Percentiles rank a stretch among this genome's conserved stretches.
These are phyloP conservation scores for Plasmodium sp. DNA, from an alignment of 169 alveolate species.

Conservation along the genomic window DNA sequence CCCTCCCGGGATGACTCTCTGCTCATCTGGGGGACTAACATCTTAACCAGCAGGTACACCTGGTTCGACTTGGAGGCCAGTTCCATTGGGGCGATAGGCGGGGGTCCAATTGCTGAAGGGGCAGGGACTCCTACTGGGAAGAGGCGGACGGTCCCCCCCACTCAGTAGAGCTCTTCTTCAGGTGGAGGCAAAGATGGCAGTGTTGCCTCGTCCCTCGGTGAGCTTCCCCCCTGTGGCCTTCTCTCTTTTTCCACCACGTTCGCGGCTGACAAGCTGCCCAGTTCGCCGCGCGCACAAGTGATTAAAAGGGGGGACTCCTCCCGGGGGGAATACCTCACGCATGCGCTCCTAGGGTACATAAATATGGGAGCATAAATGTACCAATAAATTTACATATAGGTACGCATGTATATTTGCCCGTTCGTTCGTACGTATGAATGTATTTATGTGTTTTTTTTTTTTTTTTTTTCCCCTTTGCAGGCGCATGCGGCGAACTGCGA, in stretches of 20 bases:
- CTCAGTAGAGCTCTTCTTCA: not conserved
- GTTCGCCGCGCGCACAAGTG: not conserved
- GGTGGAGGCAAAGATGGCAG: not conserved
- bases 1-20: not conserved
- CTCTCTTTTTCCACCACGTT: not conserved
- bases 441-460: not conserved
- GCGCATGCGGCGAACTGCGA: not conserved
- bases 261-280: not conserved
- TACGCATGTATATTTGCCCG: not conserved
- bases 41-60: conserved; percentile 20
- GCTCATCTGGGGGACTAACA: not conserved
- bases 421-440: not conserved
- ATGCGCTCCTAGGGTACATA: not conserved
- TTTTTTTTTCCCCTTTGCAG: not conserved
- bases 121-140: not conserved
- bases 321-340: not conserved
- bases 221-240: not conserved
- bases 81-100: not conserved
- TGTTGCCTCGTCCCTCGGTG: not conserved
- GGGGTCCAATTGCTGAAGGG: not conserved
- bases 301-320: not conserved
- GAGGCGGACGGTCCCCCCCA: not conserved
- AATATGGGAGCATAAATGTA: not conserved
- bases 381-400: not conserved
- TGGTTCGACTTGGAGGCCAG: conserved; percentile 21